These are phyloP conservation scores for Rutstroemia sp. DNA, from an alignment of 2,329 filamentous ascomycete genomes.

Conservation along the genomic window DNA sequence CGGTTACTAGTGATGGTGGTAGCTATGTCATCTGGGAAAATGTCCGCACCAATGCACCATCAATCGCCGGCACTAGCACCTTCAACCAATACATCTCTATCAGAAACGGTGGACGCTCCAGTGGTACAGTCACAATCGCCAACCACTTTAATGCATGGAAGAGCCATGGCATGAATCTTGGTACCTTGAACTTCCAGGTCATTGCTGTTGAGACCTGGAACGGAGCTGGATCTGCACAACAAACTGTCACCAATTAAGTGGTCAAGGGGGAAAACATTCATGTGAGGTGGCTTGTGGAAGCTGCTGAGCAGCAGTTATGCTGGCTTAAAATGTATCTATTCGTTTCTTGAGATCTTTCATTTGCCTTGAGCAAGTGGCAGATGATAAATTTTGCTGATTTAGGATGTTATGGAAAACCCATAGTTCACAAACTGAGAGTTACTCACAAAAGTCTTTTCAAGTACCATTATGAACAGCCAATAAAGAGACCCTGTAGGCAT, in stretches of 20 bases:
- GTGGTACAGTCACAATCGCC: constrained; percentile 41
- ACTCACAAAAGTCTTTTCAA: too few relatives aligned
- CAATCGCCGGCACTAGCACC: constrained; percentile 26
- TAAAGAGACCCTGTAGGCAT: too few relatives aligned
- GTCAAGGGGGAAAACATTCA: too few relatives aligned
- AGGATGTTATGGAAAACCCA: too few relatives aligned
- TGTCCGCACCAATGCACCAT: constrained; percentile 10
- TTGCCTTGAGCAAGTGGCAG: too few relatives aligned
- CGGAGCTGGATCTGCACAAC: background rate
- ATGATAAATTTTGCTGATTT: too few relatives aligned
- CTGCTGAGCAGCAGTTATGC: too few relatives aligned
- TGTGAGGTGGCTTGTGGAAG: too few relatives aligned
- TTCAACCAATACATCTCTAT: constrained; percentile 48
- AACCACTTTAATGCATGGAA: constrained; percentile 48
- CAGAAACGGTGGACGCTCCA: constrained; percentile 39
- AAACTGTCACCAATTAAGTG: background rate
- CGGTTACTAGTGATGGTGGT: constrained; percentile 42
- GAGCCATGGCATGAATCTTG: constrained; percentile 38
- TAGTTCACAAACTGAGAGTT: too few relatives aligned
- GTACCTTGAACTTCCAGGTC: constrained; percentile 23
- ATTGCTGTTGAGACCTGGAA: constrained; percentile 7
- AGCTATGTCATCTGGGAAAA: constrained; percentile 41
- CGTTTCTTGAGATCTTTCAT: too few relatives aligned
- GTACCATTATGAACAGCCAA: too few relatives aligned
- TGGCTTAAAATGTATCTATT: too few relatives aligned